Percentiles rank a stretch among this genome's conserved stretches.
phyloP scores from a whole-genome alignment of 2,329 filamentous ascomycete genomes.

The Magnaporthales sp. region DNA sequence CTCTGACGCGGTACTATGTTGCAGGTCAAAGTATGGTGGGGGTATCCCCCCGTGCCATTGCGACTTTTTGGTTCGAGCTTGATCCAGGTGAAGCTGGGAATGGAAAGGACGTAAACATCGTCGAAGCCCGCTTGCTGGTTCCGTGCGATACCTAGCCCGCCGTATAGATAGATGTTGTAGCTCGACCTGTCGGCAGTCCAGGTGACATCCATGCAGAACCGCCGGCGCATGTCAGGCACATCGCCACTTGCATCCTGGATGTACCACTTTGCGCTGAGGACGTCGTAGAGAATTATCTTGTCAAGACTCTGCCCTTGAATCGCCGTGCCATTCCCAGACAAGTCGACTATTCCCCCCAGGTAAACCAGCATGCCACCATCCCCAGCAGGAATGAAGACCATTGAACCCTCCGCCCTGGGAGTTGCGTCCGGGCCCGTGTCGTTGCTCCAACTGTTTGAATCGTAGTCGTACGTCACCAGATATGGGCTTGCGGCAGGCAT shows the following conservation, averaged over 20 bases:
- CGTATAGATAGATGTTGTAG: slow-evolving; percentile 59
- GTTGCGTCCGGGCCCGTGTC: slow-evolving; percentile 42
- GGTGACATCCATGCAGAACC: slow-evolving; percentile 53
- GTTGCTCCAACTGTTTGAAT: slow-evolving; percentile 40
- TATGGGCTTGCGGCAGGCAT: slow-evolving; percentile 37
- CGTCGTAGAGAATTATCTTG: slow-evolving; percentile 51
- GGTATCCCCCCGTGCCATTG: slow-evolving; percentile 28
- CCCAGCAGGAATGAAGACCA: slow-evolving; percentile 52
- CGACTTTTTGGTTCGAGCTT: slow-evolving; percentile 37
- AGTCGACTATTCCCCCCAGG: slow-evolving; percentile 49
- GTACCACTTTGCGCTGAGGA: slow-evolving; percentile 52
- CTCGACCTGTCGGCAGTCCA: slow-evolving; percentile 52
- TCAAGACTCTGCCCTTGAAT: slow-evolving; percentile 32
- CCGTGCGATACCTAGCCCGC: slow-evolving; percentile 40
- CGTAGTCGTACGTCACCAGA: slow-evolving; percentile 50
- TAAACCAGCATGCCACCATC: slow-evolving; percentile 52
- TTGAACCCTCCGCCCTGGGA: slow-evolving; percentile 48
- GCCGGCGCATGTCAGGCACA: slow-evolving; percentile 41
- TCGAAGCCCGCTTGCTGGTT: slow-evolving; percentile 41
- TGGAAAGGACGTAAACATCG: slow-evolving; percentile 52
- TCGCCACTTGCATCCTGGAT: slow-evolving; percentile 45
- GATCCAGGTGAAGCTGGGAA: slow-evolving; percentile 58
- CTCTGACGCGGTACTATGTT: slow-evolving; percentile 35
- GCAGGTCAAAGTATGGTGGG: slow-evolving; percentile 48
- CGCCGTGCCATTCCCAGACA: slow-evolving; percentile 36